Base-by-base conservation (phyloP, 2,329 filamentous ascomycete genomes). In the Xylariaceae sp. region DNA sequence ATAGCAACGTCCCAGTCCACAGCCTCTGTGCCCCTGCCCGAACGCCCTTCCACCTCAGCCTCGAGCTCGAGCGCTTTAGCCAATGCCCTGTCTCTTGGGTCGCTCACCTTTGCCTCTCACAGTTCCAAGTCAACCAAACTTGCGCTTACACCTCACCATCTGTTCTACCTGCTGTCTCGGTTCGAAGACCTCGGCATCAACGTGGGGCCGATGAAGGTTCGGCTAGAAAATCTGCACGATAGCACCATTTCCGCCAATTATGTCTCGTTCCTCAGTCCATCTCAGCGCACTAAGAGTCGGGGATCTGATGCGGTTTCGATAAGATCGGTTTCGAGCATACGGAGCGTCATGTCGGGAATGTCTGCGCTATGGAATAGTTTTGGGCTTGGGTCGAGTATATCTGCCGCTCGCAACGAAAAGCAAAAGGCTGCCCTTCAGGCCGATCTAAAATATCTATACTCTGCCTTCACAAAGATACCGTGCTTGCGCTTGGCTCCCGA, bases 271-370 rank as follows among this genome's bases (percentile, higher is more conserved):
- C 74, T 96, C 47, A 83, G 85, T 59, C 85, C 88, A 55, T 81
- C 85, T 16, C 85, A 90, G 55, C 80, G 85, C 43, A 83, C 85
- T 46, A 85, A 86, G 61, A 84, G 85, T 48, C 81, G 81, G 46
- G 76, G 81, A 49, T 85, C 85, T 33, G 90, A 97, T 64, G 81
- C 83, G 39, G 87, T 88, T 53, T 97, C 92, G 1, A 87, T 97
- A 50, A 88, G 89, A 56, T 97, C 92, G 5, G 88, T 96, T 29
- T 95, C 90, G 16, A 97, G 92, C 66, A 87, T 98, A 51, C 83
- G 90, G 60, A 97, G 90, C 62, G 89, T 95, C 56, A 90, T 97
- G 85, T 94, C 92, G 18, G 87, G 86, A 62, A 94, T 98, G 85
- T 92, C 88, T 41, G 82, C 86, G 11, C 69, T 97, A 31, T 97